Conservation (phyloP, 306 rosid genomes). For the Rosa chinensis region DNA sequence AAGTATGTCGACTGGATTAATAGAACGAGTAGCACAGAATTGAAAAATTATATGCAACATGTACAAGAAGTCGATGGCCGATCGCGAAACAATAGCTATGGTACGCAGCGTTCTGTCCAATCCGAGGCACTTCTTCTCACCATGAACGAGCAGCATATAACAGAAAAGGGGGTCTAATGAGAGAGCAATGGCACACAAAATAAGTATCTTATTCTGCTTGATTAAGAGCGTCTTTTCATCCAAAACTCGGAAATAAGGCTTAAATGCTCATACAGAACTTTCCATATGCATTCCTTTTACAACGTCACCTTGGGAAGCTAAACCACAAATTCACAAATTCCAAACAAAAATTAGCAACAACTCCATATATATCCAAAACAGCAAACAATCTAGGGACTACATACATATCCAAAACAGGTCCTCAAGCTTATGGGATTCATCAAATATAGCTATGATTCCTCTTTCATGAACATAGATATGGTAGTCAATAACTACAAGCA, state of each 20-base stretch:
- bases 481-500: too few species aligned
- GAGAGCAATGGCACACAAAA: conserved; percentile 29
- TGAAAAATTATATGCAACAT: conserved; percentile 11
- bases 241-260: background rate
- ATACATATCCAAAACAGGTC: too few species aligned
- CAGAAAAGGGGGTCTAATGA: conserved; percentile 37
- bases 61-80: conserved; percentile 18
- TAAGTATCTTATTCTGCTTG: conserved; percentile 22
- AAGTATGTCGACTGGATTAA: background rate
- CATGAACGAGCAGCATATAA: conserved; percentile 24
- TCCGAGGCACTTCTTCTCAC: conserved; percentile 15
- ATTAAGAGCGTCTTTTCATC: background rate
- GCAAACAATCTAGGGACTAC: too few species aligned
- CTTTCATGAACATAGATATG: too few species aligned
- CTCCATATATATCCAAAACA: too few species aligned
- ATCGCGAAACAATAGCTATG: conserved; percentile 22
- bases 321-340: too few species aligned
- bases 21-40: background rate
- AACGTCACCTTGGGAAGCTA: too few species aligned
- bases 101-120: conserved; percentile 22
- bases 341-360: too few species aligned
- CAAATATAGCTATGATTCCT: too few species aligned
- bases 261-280: background rate
- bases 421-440: too few species aligned
- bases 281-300: too few species aligned